Conservation (phyloP, 2,329 filamentous ascomycete genomes). For the Raffaelea deltoideospora region DNA sequence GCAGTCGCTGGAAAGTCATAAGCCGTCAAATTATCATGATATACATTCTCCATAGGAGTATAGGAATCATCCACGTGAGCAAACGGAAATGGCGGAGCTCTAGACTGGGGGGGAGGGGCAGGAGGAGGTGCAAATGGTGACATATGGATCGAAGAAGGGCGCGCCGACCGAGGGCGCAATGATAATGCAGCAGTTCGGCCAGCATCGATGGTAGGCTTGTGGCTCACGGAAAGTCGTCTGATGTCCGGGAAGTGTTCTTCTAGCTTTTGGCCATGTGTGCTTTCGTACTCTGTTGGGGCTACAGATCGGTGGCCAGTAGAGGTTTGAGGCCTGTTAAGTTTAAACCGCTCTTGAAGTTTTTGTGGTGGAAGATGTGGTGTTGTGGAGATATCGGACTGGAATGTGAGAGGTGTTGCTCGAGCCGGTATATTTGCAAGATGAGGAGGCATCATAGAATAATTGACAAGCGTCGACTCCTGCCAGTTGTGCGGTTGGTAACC, state of each 20-base stretch:
- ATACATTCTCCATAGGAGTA: constrained; percentile 20
- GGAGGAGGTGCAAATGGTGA: constrained; percentile 17
- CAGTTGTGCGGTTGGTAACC: background rate
- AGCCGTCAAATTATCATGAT: constrained; percentile 5
- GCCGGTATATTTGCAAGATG: background rate
- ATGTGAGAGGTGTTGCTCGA: too few relatives aligned
- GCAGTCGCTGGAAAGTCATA: background rate
- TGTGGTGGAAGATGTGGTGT: background rate
- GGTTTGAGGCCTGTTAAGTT: constrained; percentile 18
- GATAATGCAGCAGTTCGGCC: constrained; percentile 20
- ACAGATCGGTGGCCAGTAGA: constrained; percentile 24
- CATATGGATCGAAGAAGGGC: constrained; percentile 16
- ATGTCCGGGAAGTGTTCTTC: constrained; percentile 14
- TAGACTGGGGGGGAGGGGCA: constrained; percentile 5
- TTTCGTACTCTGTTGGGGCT: constrained; percentile 17
- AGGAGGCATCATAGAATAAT: background rate
- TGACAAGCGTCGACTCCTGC: background rate
- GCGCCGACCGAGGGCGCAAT: constrained; percentile 32
- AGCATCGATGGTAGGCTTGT: constrained; percentile 24
- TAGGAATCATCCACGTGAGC: constrained; percentile 21
- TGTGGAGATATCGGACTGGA: background rate
- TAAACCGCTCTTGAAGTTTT: constrained; percentile 11
- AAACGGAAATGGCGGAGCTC: constrained; percentile 15
- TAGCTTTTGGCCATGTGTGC: too few relatives aligned
- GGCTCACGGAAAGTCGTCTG: constrained; percentile 27